Evolutionary conservation across 1,284 basidiomycete species (phyloP).

Genomic region (Prillingera fragicola): DNA sequence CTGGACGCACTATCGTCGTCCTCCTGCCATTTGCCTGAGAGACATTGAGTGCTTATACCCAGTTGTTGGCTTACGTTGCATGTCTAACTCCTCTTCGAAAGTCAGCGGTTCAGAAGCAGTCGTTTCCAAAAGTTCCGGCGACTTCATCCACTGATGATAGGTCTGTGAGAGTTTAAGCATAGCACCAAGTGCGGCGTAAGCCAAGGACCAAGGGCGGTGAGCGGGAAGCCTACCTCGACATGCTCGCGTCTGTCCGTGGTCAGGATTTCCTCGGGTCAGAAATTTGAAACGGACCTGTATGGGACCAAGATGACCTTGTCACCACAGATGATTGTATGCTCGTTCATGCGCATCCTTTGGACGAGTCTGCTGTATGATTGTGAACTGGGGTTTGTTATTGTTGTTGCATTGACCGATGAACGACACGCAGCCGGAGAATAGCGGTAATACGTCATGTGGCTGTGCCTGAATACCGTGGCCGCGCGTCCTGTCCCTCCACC

Average conservation of each 20-base stretch:
- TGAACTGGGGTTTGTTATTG: neutral
- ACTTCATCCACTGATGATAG: slow-evolving; percentile 89
- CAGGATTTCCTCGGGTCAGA: slow-evolving; percentile 5
- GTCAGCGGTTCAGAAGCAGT: slow-evolving; percentile 83
- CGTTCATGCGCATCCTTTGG: slow-evolving; percentile 64
- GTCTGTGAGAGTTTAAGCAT: slow-evolving; percentile 51
- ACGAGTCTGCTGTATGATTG: no score
- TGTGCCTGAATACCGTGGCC: neutral
- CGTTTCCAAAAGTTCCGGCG: slow-evolving; percentile 63
- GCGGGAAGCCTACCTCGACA: slow-evolving; percentile 53
- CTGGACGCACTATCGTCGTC: slow-evolving; percentile 71
- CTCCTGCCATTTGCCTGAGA: slow-evolving; percentile 70
- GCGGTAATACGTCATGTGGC: slow-evolving; percentile 1
- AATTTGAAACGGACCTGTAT: slow-evolving; percentile 53
- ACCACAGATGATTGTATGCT: slow-evolving; percentile 60
- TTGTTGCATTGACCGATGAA: no score
- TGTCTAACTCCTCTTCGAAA: slow-evolving; percentile 79
- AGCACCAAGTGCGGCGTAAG: neutral
- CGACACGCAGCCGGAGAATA: no score
- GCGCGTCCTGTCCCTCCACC: neutral
- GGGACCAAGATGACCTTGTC: slow-evolving; percentile 64
- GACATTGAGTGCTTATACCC: neutral
- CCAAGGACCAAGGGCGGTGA: neutral
- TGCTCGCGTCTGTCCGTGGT: slow-evolving; percentile 57
- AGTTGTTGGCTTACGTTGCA: slow-evolving; percentile 68